Conservation (phyloP, 768 basidiomycete genomes). For the Crucibulum laeve region DNA sequence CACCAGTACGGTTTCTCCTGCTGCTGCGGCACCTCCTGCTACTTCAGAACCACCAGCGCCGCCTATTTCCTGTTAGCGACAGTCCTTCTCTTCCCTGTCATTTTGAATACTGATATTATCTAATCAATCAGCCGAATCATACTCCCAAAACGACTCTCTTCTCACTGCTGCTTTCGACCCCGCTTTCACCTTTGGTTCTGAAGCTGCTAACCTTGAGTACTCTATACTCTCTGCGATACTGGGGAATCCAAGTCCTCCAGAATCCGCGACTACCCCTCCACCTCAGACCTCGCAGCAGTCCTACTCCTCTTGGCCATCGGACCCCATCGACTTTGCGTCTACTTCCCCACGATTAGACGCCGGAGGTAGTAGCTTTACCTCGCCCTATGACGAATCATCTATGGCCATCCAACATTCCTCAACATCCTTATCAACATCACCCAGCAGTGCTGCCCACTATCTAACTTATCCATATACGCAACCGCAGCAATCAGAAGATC, state of each 20-base stretch:
- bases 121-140: conserved; percentile 39
- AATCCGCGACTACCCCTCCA: conserved; percentile 37
- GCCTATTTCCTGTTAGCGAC: conserved; percentile 9
- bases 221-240: conserved; percentile 91
- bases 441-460: conserved; percentile 34
- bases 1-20: conserved; percentile 3
- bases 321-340: conserved; percentile 29
- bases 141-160: conserved; percentile 53
- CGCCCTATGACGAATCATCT: conserved; percentile 31
- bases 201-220: conserved; percentile 92
- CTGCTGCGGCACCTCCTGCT: conserved; percentile 4
- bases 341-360: conserved; percentile 28
- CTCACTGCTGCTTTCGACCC: conserved; percentile 61
- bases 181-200: conserved; percentile 71
- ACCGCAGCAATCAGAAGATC: conserved; percentile 27
- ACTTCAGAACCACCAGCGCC: neutral
- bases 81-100: conserved; percentile 8
- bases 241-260: conserved; percentile 64
- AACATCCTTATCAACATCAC: conserved; percentile 25
- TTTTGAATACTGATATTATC: conserved; percentile 13
- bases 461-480: conserved; percentile 44
- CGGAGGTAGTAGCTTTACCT: conserved; percentile 18
- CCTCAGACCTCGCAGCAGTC: conserved; percentile 29
- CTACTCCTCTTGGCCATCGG: conserved; percentile 41
- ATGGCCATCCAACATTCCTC: conserved; percentile 32